A percentile compares a stretch with the other conserved stretches of the same genome.
Conservation (phyloP, 805 yeast species). For the Yamadazyma phyllophila region DNA sequence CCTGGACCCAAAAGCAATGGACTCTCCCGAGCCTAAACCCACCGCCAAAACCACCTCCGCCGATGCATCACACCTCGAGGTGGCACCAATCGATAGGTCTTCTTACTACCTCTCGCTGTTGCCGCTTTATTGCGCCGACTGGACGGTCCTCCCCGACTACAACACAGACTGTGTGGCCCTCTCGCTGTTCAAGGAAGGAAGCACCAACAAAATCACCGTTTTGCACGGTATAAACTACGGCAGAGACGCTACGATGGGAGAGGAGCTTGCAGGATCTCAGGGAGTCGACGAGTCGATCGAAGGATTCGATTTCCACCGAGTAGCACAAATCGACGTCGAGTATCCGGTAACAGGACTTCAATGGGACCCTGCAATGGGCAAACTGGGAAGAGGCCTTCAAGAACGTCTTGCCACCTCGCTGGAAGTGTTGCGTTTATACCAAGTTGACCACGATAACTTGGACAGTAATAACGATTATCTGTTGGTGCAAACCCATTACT, state of each 20-base stretch:
- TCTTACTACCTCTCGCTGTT: conserved; percentile 26
- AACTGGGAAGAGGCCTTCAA: conserved; percentile 16
- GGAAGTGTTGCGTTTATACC: conserved; percentile 69
- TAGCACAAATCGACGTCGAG: conserved; percentile 52
- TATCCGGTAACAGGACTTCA: conserved; percentile 70
- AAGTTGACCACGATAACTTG: conserved; percentile 45
- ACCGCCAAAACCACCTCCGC: background rate
- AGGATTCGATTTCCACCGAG: conserved; percentile 43
- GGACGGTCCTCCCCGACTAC: conserved; percentile 23
- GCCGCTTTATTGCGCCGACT: conserved; percentile 37
- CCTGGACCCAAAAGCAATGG: background rate
- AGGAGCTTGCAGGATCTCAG: conserved; percentile 1
- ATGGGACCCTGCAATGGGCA: conserved; percentile 64
- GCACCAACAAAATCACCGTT: conserved; percentile 62
- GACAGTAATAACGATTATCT: conserved; percentile 37
- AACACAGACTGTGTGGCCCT: conserved; percentile 55
- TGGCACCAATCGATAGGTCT: conserved; percentile 14
- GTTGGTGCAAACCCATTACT: conserved; percentile 39
- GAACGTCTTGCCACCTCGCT: conserved; percentile 63
- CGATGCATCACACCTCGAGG: background rate
- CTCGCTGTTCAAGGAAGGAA: conserved; percentile 80
- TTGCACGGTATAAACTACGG: conserved; percentile 31
- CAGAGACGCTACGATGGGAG: conserved; percentile 21
- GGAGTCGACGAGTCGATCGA: conserved; percentile 16
- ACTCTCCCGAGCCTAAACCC: background rate